These are phyloP conservation scores for Plasmodium reichenowi DNA, from an alignment of 169 alveolate species.

Conservation along the genomic window DNA sequence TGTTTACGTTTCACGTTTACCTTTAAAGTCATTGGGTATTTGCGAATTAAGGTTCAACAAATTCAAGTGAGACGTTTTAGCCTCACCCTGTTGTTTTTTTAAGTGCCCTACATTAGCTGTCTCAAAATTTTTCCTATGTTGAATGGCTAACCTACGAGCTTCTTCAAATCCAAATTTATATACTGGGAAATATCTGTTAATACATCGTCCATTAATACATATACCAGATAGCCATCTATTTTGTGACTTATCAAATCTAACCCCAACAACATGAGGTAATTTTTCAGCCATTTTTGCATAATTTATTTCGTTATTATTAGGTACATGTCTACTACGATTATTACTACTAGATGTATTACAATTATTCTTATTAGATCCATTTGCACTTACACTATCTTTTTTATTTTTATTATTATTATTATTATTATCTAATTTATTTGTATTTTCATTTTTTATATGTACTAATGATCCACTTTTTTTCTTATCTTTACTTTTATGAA, in stretches of 20 bases:
- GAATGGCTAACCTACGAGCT: conserved; percentile 85
- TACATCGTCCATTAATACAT: conserved; percentile 80
- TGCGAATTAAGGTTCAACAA: conserved; percentile 59
- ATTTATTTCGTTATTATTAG: conserved; percentile 63
- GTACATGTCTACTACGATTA: conserved; percentile 30
- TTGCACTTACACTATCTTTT: neutral
- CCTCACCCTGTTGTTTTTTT: conserved; percentile 75
- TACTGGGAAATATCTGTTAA: conserved; percentile 83
- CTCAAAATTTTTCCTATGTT: conserved; percentile 80
- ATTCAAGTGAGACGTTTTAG: conserved; percentile 71
- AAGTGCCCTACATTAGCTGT: conserved; percentile 71
- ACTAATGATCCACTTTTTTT: no score
- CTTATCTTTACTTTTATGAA: no score
- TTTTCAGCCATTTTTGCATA: conserved; percentile 78
- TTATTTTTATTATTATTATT: conserved; percentile 6
- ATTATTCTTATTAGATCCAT: conserved; percentile 3
- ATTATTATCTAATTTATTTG: conserved; percentile 19
- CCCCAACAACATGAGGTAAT: conserved; percentile 82
- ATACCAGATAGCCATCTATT: conserved; percentile 86
- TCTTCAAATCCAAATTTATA: conserved; percentile 83
- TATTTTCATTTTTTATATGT: conserved; percentile 32
- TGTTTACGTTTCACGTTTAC: conserved; percentile 1
- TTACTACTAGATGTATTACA: neutral
- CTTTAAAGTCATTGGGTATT: conserved; percentile 74
- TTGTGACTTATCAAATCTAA: conserved; percentile 87